Conservation (phyloP, 2,329 filamentous ascomycete genomes). For the Fusarium sambucinum region DNA sequence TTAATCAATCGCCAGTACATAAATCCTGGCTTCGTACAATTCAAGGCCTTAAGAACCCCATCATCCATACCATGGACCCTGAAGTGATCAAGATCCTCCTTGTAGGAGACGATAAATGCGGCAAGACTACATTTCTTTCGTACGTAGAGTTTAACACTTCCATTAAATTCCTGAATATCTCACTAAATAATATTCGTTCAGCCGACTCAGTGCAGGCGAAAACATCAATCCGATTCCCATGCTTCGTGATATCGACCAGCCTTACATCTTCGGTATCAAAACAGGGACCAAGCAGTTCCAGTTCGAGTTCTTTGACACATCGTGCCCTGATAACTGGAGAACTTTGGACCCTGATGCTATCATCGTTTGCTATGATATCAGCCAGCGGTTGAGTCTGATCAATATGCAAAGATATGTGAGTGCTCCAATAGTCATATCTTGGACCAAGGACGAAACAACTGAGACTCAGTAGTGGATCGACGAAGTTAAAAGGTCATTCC, state of each 20-base stretch:
- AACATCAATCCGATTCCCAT: conserved; percentile 59
- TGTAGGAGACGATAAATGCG: conserved; percentile 69
- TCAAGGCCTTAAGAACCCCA: background rate
- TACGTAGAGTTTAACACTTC: conserved; percentile 54
- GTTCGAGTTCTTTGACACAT: conserved; percentile 71
- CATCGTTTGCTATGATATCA: conserved; percentile 72
- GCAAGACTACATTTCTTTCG: conserved; percentile 73
- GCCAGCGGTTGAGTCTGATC: conserved; percentile 67
- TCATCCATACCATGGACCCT: conserved; percentile 57
- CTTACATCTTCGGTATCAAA: conserved; percentile 68
- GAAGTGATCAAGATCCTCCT: conserved; percentile 66
- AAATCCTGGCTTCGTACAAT: background rate
- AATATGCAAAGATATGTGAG: conserved; percentile 69
- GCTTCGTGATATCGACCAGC: conserved; percentile 70
- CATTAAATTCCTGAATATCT: conserved; percentile 16
- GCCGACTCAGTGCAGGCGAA: conserved; percentile 64
- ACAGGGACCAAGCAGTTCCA: conserved; percentile 57
- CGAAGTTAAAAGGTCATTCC: conserved; percentile 64
- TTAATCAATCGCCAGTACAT: background rate
- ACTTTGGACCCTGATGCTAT: conserved; percentile 69
- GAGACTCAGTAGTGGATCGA: conserved; percentile 65
- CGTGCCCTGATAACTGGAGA: conserved; percentile 69
- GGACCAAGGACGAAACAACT: background rate
- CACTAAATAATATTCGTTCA: conserved; percentile 46
- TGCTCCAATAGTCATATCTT: conserved; percentile 29